Percentiles rank a stretch among this genome's conserved stretches.
These are phyloP conservation scores for Microdochium bolleyi DNA, from an alignment of 2,329 filamentous ascomycete genomes.

Conservation along the genomic window DNA sequence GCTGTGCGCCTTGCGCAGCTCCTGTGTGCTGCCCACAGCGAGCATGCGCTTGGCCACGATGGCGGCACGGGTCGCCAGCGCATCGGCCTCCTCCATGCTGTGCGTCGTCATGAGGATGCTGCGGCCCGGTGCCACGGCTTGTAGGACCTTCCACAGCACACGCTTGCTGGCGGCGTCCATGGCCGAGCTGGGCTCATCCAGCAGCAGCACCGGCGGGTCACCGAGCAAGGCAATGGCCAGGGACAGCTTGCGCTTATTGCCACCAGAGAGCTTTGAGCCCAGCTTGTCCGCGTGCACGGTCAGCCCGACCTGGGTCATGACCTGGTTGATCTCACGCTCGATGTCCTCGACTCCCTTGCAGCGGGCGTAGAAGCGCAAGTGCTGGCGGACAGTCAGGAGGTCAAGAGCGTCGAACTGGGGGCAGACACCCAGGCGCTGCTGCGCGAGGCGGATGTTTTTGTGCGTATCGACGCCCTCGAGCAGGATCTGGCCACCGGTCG, in stretches of 20 bases:
- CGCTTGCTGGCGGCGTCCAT: slow-evolving; percentile 66
- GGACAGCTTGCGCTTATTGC: slow-evolving; percentile 69
- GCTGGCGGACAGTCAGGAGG: slow-evolving; percentile 64
- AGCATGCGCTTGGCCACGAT: slow-evolving; percentile 31
- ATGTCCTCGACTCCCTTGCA: slow-evolving; percentile 59
- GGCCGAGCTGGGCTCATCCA: slow-evolving; percentile 72
- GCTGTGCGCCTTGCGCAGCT: slow-evolving; percentile 13
- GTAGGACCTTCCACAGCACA: slow-evolving; percentile 68
- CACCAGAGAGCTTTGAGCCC: slow-evolving; percentile 62
- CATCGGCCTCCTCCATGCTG: slow-evolving; percentile 75
- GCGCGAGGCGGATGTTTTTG: slow-evolving; percentile 52
- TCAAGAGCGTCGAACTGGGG: slow-evolving; percentile 70
- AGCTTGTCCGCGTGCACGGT: slow-evolving; percentile 52
- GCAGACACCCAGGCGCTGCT: slow-evolving; percentile 62
- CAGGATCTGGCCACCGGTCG: slow-evolving; percentile 56
- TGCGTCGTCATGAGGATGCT: slow-evolving; percentile 69
- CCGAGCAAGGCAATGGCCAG: slow-evolving; percentile 70
- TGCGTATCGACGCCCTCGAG: slow-evolving; percentile 60
- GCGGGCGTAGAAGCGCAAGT: slow-evolving; percentile 65
- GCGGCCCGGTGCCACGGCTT: slow-evolving; percentile 55
- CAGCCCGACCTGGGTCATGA: slow-evolving; percentile 60
- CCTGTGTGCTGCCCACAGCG: slow-evolving; percentile 15
- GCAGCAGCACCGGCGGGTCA: slow-evolving; percentile 63
- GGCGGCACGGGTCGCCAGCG: slow-evolving; percentile 60
- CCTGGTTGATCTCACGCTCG: slow-evolving; percentile 53